Base-by-base conservation (phyloP, 2,329 filamentous ascomycete genomes). In the Epichloe glyceriae region DNA sequence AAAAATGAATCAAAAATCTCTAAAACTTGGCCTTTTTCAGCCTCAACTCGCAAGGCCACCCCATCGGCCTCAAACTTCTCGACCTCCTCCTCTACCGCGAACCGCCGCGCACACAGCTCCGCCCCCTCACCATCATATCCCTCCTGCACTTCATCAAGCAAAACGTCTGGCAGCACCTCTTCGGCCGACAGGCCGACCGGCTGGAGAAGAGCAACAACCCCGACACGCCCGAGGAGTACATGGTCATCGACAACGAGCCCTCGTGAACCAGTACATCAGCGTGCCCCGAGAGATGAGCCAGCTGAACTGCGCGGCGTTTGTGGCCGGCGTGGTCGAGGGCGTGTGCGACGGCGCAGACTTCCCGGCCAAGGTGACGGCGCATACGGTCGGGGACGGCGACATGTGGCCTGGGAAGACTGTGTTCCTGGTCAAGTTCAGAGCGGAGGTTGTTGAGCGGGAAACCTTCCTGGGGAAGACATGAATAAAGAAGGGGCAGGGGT, bases 161-260 rank as follows among this genome's bases (percentile, higher is more conserved):
- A 55, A 85, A 85, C 50, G 76, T 96, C 50, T 98, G 91, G 86
- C 82, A 85, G 58, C 86, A 95, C 67, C 85, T 98, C 46, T 98
- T 98, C 68, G 83, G 81, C 38, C 85, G 91, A 1, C 84, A 90
- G 51, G 93, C 93, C 30, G 91, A 97, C 70, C 86, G 88, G 17
- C 82, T 98, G 52, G 93, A 98, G 71, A 90, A 93, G 70, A 88
- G 83, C 53, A 82, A 82, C 50, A 84, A 87, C 61, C 83, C 86
- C 8, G 80, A 83, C 49, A 91, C 89, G 49, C 84, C 88, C 8
- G 88, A 93, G 60, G 91, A 97, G 73, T 98, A 97, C 74, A 97
- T 98, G 91, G 93, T 98, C 61, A 88, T 90, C 61, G 93, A 98
- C 71, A 97, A 98, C 70, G 93, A 97, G 66, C 93, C 93, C 76